Evolutionary conservation across 2,329 filamentous ascomycete species (phyloP).

Genomic region (Tolypocladium album): DNA sequence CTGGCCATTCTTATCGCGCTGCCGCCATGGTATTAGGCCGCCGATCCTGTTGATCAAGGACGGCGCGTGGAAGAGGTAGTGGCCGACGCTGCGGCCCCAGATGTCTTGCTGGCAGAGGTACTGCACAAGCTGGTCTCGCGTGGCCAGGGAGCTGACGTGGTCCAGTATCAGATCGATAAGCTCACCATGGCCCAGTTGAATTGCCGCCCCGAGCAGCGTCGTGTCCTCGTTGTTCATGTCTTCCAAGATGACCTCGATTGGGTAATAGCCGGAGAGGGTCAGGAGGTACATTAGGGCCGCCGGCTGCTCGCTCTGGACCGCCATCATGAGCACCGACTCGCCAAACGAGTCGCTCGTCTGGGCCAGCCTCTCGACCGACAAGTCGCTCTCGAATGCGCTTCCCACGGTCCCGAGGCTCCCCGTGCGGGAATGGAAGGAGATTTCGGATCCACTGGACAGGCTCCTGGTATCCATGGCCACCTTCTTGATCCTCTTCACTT

Average conservation of each 20-base stretch:
- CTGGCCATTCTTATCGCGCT: conserved; percentile 92
- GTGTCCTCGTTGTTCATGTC: conserved; percentile 87
- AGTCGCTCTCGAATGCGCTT: conserved; percentile 72
- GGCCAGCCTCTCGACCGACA: conserved; percentile 67
- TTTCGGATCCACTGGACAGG: conserved; percentile 74
- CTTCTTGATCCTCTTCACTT: conserved; percentile 52
- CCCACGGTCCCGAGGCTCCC: conserved; percentile 65
- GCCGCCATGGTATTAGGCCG: conserved; percentile 70
- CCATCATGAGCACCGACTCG: conserved; percentile 84
- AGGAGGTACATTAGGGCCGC: conserved; percentile 72
- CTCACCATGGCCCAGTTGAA: conserved; percentile 69
- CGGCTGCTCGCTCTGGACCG: conserved; percentile 60
- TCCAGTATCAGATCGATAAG: conserved; percentile 67
- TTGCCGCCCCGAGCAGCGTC: conserved; percentile 78
- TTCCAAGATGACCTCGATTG: conserved; percentile 58
- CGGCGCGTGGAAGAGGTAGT: conserved; percentile 91
- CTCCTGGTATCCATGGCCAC: conserved; percentile 88
- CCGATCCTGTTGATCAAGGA: conserved; percentile 69
- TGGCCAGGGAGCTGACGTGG: conserved; percentile 50
- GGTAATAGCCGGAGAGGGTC: conserved; percentile 65
- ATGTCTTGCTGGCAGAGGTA: conserved; percentile 73
- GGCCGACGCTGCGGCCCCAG: conserved; percentile 81
- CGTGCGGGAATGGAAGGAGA: conserved; percentile 72
- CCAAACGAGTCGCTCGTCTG: conserved; percentile 62
- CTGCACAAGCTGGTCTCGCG: conserved; percentile 42